Percentiles rank a stretch among this genome's conserved stretches.
Evolutionary conservation across 1,139 yeast species (phyloP).

Genomic region (Oligophagozyma castellii): DNA sequence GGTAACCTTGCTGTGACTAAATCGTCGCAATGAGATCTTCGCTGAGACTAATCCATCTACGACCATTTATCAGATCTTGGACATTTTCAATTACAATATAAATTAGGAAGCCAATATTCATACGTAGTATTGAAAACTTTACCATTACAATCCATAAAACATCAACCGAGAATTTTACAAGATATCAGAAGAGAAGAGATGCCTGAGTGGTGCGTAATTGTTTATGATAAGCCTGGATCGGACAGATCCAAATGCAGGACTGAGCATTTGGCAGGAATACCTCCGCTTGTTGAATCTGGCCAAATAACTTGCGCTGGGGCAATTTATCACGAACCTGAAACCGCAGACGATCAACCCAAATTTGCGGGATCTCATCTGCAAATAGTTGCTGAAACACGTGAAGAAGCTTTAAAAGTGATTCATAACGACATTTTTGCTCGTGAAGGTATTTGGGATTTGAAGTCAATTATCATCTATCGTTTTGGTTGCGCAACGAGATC

Average conservation of each 20-base stretch:
- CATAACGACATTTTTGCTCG: constrained; percentile 49
- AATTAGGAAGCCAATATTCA: no score
- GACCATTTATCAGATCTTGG: no score
- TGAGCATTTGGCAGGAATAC: constrained; percentile 44
- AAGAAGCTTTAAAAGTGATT: constrained; percentile 50
- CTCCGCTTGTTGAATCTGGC: constrained; percentile 38
- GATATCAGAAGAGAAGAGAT: constrained; percentile 10
- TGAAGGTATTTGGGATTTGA: constrained; percentile 67
- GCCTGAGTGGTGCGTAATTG: constrained; percentile 57
- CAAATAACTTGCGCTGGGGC: constrained; percentile 55
- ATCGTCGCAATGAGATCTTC: no score
- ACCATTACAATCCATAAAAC: background rate
- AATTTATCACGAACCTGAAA: constrained; percentile 33
- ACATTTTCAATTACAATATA: no score
- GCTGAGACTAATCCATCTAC: no score
- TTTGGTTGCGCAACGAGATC: constrained; percentile 28
- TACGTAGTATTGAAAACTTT: background rate
- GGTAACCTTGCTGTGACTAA: no score
- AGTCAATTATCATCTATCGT: constrained; percentile 48
- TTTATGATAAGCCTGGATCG: constrained; percentile 54
- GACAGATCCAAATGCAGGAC: constrained; percentile 45
- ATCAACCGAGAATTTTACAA: no score
- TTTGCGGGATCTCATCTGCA: constrained; percentile 64
- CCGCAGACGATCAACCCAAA: constrained; percentile 32
- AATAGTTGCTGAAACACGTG: constrained; percentile 46